Conservation (phyloP, 805 yeast species). For the Lipomyces yamadae region DNA sequence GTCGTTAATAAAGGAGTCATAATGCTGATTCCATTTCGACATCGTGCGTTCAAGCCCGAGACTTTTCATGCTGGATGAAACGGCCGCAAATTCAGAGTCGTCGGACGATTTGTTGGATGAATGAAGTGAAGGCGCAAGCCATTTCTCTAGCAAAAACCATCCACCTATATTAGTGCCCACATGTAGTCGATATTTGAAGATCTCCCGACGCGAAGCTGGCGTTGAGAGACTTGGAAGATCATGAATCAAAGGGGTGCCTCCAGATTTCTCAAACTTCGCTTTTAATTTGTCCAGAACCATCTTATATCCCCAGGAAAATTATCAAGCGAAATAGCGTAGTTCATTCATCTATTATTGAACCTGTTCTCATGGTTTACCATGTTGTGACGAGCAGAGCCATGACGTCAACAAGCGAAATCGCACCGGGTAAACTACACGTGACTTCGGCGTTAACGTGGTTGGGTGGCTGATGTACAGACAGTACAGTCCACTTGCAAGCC, state of each 20-base stretch:
- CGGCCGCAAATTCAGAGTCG: conserved; percentile 75
- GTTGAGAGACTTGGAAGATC: conserved; percentile 43
- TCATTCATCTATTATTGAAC: not conserved
- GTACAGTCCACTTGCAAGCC: too few species aligned
- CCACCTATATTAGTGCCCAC: conserved; percentile 68
- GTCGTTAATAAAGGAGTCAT: conserved; percentile 63
- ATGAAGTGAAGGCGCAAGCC: conserved; percentile 52
- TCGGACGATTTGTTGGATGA: conserved; percentile 40
- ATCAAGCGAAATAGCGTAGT: not conserved
- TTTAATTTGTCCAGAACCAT: conserved; percentile 25
- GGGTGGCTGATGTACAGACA: too few species aligned
- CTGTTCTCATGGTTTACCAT: not conserved
- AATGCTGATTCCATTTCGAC: conserved; percentile 61
- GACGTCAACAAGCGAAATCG: too few species aligned
- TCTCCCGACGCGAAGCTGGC: conserved; percentile 45
- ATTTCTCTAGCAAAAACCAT: conserved; percentile 77
- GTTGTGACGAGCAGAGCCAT: too few species aligned
- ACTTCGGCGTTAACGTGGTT: too few species aligned
- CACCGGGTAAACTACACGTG: too few species aligned
- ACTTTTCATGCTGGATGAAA: conserved; percentile 53
- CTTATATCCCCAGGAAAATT: not conserved
- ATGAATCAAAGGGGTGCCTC: conserved; percentile 31
- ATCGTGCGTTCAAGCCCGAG: conserved; percentile 62
- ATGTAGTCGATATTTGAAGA: conserved; percentile 42
- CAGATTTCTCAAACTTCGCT: conserved; percentile 5